Percentiles rank a stretch among this genome's conserved stretches.
Evolutionary conservation across 2,329 filamentous ascomycete species (phyloP).

Genomic region (Harringtonia lauricola): DNA sequence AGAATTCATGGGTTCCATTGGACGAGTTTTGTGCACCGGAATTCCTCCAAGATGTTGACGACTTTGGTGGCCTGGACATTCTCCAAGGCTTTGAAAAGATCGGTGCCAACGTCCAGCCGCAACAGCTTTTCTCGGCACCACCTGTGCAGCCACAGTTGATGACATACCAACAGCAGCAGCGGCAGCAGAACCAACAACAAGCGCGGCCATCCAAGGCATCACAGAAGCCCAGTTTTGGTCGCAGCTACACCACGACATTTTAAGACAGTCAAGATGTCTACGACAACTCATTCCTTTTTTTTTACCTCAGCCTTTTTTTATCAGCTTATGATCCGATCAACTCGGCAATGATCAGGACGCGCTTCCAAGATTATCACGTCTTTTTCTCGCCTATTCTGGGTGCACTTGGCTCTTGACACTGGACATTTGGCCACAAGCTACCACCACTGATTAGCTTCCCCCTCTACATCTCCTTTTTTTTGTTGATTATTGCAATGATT

Average conservation of each 20-base stretch:
- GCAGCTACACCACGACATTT: constrained; percentile 26
- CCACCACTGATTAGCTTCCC: neutral
- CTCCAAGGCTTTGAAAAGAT: constrained; percentile 69
- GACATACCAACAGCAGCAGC: constrained; percentile 21
- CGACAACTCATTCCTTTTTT: neutral
- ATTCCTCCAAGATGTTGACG: constrained; percentile 47
- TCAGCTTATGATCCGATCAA: no score
- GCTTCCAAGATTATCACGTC: no score
- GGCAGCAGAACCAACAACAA: constrained; percentile 13
- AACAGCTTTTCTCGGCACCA: constrained; percentile 12
- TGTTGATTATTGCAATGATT: constrained; percentile 10
- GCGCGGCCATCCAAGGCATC: neutral
- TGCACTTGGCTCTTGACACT: no score
- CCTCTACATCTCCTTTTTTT: neutral
- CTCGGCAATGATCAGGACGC: no score
- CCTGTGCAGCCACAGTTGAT: constrained; percentile 22
- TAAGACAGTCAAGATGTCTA: constrained; percentile 7
- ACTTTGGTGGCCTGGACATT: constrained; percentile 55
- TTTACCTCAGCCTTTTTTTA: neutral
- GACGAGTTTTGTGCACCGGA: constrained; percentile 44
- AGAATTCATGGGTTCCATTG: constrained; percentile 30
- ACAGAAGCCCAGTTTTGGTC: constrained; percentile 26
- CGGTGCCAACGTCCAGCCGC: constrained; percentile 32
- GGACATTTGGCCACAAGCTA: no score
- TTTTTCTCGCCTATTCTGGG: no score